Evolutionary conservation across 495 filamentous ascomycete genomes (phyloP), one percentile per base, ranked within the genome.

Genomic region (Polyplosphaeria fusca): DNA sequence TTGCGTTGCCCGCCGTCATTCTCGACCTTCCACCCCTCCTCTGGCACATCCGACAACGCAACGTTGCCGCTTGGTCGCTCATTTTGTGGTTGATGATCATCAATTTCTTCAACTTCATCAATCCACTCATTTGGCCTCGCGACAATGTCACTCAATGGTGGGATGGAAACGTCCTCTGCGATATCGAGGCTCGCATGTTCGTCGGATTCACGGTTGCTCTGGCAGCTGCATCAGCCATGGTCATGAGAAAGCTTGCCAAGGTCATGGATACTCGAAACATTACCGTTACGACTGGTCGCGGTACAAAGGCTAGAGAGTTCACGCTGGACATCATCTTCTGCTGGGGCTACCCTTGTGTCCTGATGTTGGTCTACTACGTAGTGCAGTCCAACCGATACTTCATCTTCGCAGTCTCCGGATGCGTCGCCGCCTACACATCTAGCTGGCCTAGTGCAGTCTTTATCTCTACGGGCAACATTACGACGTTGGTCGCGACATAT

Each of bases 61-160:
- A 89, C 60, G 69, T 85, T 43, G 79, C 80, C 9, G 83, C 82
- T 30, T 74, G 75, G 40, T 73, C 76, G 41, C 75, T 95, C 38
- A 82, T 90, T 57, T 65, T 74, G 56, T 88, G 82, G 78, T 75
- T 85, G 47, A 68, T 82, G 19, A 18, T 87, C 9, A 67, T 83
- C 64, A 91, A 92, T 68, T 5, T 86, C 19, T 76, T 84, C 68
- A 85, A 78, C 60, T 79, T 88, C 60, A 64, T 87, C 76, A 96
- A 96, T 68, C 77, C 87, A 9, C 65, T 93, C 35, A 79, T 95
- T 50, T 98, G 93, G 93, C 81, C 80, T 22, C 81, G 77, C 14
- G 84, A 93, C 67, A 75, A 92, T 60, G 73, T 83, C 35, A 63
- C 67, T 0, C 68, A 62, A 4, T 91, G 87, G 84, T 97, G 79